Percentiles rank a stretch among this genome's conserved stretches.
phyloP scores from a whole-genome alignment of 306 rosid species.

The Vachellia pachyceras region DNA sequence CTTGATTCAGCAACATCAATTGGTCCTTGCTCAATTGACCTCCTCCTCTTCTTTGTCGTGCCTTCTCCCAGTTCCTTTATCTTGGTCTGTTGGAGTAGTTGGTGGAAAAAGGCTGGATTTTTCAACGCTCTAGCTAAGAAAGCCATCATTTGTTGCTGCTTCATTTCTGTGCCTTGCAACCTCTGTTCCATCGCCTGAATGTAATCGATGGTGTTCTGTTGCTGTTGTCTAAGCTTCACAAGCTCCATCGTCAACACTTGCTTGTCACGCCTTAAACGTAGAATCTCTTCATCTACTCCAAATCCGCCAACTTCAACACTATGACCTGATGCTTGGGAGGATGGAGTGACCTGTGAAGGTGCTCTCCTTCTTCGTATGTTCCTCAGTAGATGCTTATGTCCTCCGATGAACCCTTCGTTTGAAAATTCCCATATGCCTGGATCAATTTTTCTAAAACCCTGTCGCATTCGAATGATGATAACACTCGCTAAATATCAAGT shows the following conservation, averaged over 20 bases:
- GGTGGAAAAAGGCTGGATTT: conserved; percentile 79
- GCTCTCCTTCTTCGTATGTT: conserved; percentile 74
- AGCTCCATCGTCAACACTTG: conserved; percentile 78
- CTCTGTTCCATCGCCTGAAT: conserved; percentile 78
- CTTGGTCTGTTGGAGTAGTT: conserved; percentile 65
- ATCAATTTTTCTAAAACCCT: conserved; percentile 94
- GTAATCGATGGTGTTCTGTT: conserved; percentile 68
- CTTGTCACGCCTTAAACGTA: conserved; percentile 70
- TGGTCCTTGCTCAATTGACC: conserved; percentile 74
- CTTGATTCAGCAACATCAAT: conserved; percentile 50
- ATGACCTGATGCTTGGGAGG: conserved; percentile 54
- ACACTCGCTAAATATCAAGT: conserved; percentile 9
- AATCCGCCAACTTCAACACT: conserved; percentile 71
- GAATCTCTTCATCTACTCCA: conserved; percentile 68
- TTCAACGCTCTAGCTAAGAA: conserved; percentile 90
- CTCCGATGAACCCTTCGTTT: conserved; percentile 74
- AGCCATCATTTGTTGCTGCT: conserved; percentile 92
- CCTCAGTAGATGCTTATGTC: conserved; percentile 68
- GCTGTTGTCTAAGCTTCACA: conserved; percentile 87
- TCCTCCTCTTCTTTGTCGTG: conserved; percentile 78
- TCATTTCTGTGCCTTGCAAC: conserved; percentile 68
- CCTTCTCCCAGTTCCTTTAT: conserved; percentile 72
- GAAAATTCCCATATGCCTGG: conserved; percentile 94
- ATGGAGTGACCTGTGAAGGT: conserved; percentile 52
- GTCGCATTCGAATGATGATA: conserved; percentile 18